A percentile compares a stretch with the other conserved stretches of the same genome.
These are phyloP conservation scores for Pythium diclinum DNA, from an alignment of 352 stramenopile species.

Conservation along the genomic window DNA sequence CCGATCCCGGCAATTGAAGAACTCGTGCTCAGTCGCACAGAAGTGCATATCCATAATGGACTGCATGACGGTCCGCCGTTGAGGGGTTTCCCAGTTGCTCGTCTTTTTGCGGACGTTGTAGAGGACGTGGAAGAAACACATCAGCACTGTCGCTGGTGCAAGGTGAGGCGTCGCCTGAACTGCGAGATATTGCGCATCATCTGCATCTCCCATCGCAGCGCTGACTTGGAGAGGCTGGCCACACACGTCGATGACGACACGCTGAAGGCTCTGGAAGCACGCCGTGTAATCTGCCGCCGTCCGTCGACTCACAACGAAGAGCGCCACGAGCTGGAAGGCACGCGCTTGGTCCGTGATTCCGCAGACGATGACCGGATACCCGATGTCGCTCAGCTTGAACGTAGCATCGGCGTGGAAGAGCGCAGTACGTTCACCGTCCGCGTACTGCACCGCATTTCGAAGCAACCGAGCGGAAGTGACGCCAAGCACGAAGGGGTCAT, in stretches of 20 bases:
- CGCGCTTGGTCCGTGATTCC: neutral
- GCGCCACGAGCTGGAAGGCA: neutral
- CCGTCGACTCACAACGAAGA: neutral
- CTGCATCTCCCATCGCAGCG: neutral
- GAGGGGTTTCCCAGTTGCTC: too few species aligned
- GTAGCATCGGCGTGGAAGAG: neutral
- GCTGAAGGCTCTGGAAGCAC: neutral
- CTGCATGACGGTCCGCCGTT: neutral
- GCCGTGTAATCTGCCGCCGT: neutral
- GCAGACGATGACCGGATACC: slow-evolving; percentile 7
- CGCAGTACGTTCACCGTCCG: neutral
- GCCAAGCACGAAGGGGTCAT: neutral
- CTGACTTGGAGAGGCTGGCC: neutral
- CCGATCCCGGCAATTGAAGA: too few species aligned
- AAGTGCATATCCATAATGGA: slow-evolving; percentile 7
- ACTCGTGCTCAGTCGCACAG: neutral
- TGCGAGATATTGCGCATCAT: neutral
- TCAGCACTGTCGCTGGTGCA: neutral
- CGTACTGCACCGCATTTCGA: neutral
- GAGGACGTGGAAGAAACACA: slow-evolving; percentile 8
- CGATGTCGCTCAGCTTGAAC: slow-evolving; percentile 9
- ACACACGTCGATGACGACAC: neutral
- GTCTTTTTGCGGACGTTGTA: slow-evolving; percentile 4
- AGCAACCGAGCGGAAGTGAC: neutral
- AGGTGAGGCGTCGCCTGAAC: neutral